A percentile compares a stretch with the other conserved stretches of the same genome.
Conservation (phyloP, 257 asterid species). For the Fraxinus quadrangulata region DNA sequence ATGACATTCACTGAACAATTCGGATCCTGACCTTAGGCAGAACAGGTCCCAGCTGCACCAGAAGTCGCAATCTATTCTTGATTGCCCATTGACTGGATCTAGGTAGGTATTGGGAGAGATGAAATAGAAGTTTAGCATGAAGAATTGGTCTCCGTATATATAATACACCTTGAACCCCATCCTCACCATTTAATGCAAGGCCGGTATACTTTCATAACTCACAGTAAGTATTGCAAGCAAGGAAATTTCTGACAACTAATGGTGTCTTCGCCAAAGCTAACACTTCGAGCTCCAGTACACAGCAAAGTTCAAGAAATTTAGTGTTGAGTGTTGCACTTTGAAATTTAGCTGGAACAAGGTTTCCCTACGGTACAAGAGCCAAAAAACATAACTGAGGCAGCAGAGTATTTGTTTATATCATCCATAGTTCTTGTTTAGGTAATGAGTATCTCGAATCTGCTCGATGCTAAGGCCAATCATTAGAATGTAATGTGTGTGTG, state of each 20-base stretch:
- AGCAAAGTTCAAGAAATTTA: constrained; percentile 74
- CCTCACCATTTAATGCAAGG: constrained; percentile 87
- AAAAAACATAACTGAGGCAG: constrained; percentile 57
- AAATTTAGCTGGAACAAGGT: constrained; percentile 70
- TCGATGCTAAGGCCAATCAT: constrained; percentile 73
- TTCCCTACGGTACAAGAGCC: constrained; percentile 85
- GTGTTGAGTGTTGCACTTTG: constrained; percentile 69
- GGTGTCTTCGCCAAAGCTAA: constrained; percentile 67
- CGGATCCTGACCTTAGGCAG: neutral
- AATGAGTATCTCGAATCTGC: constrained; percentile 70
- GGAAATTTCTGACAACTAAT: constrained; percentile 76
- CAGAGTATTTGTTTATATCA: constrained; percentile 44
- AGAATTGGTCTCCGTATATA: constrained; percentile 60
- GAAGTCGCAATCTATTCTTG: neutral
- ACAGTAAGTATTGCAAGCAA: constrained; percentile 58
- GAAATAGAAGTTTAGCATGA: constrained; percentile 38
- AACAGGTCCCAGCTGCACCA: neutral
- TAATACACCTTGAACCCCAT: constrained; percentile 57
- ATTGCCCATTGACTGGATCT: neutral
- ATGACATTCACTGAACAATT: neutral
- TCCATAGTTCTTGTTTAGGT: constrained; percentile 79
- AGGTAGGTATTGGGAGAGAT: neutral
- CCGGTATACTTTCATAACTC: constrained; percentile 75
- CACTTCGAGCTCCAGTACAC: constrained; percentile 76
- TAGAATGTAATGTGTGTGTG: constrained; percentile 61